Base-by-base conservation (phyloP, 176 grass and related monocot genomes). In the Cymbopogon citratus region DNA sequence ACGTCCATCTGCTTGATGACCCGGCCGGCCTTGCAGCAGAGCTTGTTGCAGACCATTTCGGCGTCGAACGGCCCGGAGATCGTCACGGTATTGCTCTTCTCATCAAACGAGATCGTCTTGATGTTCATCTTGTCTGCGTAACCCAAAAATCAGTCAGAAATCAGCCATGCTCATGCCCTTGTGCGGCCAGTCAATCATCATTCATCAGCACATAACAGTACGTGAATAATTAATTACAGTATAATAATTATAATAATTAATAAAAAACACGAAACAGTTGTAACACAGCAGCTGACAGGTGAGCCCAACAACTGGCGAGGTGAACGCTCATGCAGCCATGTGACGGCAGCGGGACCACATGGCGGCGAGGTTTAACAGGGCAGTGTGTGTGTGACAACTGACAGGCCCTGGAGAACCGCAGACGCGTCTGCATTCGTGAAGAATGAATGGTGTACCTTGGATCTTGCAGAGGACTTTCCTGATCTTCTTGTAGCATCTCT, bases 401-500 rank as follows among this genome's bases (percentile, higher is more conserved):
- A 14, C 43, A 38, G 77, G n/a, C 2, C 8, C 78, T 28, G 64
- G 6, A 35, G 48, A 15, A 24, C 44, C 49, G 63, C 19, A 14
- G 6, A 24, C 15, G 62, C 23, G n/a, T 28, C 25, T 51, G 67
- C 46, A 85, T 43, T 26, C 36, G 59, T 39, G 83, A 82, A 57
- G 23, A 24, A 24, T 26, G 57, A 12, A 12, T 24, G 9, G 12
- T 12, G 7, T 66, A 94, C 94, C 92, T 97, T 94, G 94, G 80
- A 97, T 84, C 80, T 85, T 92, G 92, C 92, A 94, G 11, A 97
- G 81, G 63, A 78, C 69, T 48, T 74, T 97, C 68, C 88, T 88
- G 80, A 97, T 94, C 85, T 94, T 94, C 83, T 63, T 97, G 90
- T 94, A 94, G 83, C 92, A 97, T 71, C 71, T 5, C 11, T 75